These are phyloP conservation scores for Candida mesenterica DNA, from an alignment of 1,139 yeast genomes.

Conservation along the genomic window DNA sequence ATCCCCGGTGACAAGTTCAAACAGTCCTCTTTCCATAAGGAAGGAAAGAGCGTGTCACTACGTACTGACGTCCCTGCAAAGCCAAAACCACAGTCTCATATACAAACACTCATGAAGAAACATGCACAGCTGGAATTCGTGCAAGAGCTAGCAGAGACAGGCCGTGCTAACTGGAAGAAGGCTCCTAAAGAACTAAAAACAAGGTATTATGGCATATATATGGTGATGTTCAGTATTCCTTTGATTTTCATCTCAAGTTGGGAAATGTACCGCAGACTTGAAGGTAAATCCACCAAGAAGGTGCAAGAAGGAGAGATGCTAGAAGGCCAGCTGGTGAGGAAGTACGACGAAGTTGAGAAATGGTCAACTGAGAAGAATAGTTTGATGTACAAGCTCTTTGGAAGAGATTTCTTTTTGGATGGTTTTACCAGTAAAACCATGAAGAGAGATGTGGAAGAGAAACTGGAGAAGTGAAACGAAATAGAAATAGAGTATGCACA, in stretches of 20 bases:
- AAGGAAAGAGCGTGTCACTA: constrained; percentile 16
- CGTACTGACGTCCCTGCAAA: constrained; percentile 11
- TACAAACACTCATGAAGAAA: constrained; percentile 10
- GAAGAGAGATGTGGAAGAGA: constrained; percentile 11
- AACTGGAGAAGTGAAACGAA: constrained; percentile 15
- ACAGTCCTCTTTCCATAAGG: constrained; percentile 34
- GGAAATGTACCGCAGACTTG: constrained; percentile 38
- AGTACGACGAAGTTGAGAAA: constrained; percentile 41
- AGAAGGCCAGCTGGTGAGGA: constrained; percentile 33
- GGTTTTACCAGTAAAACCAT: constrained; percentile 48
- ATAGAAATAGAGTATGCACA: not conserved
- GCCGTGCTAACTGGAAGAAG: constrained; percentile 45
- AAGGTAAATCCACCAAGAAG: constrained; percentile 43
- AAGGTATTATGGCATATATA: constrained; percentile 40
- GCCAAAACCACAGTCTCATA: constrained; percentile 19
- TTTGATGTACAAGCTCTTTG: constrained; percentile 40
- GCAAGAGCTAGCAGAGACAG: constrained; percentile 37
- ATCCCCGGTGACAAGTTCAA: constrained; percentile 14
- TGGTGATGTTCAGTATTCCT: constrained; percentile 42
- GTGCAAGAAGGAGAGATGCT: constrained; percentile 43
- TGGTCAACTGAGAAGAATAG: constrained; percentile 40
- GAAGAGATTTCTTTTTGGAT: constrained; percentile 44
- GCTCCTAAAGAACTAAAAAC: constrained; percentile 42
- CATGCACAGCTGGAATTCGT: constrained; percentile 29
- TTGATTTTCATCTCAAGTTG: constrained; percentile 33